phyloP scores from a whole-genome alignment of 768 basidiomycete genomes.

The Psilocybe tampanensis region DNA sequence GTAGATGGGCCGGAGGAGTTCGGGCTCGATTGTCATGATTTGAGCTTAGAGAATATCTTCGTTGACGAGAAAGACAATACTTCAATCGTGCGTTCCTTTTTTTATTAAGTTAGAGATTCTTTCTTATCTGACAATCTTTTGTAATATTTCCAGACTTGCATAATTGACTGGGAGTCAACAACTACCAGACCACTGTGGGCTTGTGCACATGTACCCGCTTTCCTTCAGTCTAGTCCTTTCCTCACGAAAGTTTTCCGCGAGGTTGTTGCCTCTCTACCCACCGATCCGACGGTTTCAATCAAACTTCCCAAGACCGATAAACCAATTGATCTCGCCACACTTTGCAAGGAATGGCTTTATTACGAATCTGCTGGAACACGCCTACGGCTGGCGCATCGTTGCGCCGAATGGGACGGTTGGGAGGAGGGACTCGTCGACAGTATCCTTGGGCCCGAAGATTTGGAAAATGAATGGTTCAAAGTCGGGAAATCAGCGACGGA shows the following conservation, averaged over 20 bases:
- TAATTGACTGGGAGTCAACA: constrained; percentile 94
- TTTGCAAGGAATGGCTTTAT: constrained; percentile 73
- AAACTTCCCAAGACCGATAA: constrained; percentile 19
- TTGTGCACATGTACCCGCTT: constrained; percentile 79
- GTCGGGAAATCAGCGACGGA: not conserved
- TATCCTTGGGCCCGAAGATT: constrained; percentile 73
- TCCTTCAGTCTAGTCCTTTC: constrained; percentile 79
- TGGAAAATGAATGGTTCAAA: constrained; percentile 73
- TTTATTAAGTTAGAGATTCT: not conserved
- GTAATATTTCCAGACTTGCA: constrained; percentile 59
- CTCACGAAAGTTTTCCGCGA: constrained; percentile 71
- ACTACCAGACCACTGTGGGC: constrained; percentile 86
- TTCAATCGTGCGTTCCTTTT: constrained; percentile 59
- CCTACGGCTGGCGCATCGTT: constrained; percentile 77
- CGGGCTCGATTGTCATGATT: constrained; percentile 82
- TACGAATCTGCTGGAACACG: constrained; percentile 68
- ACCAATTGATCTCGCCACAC: constrained; percentile 23
- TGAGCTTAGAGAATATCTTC: constrained; percentile 85
- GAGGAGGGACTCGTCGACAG: constrained; percentile 81
- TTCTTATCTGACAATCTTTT: constrained; percentile 2
- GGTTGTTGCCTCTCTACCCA: constrained; percentile 54
- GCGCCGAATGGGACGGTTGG: constrained; percentile 90
- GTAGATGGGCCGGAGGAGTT: constrained; percentile 57
- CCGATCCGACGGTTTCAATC: constrained; percentile 25
- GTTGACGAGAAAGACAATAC: constrained; percentile 71